Base-by-base conservation (phyloP, 176 grass and related monocot species). In the Raddia distichophylla region DNA sequence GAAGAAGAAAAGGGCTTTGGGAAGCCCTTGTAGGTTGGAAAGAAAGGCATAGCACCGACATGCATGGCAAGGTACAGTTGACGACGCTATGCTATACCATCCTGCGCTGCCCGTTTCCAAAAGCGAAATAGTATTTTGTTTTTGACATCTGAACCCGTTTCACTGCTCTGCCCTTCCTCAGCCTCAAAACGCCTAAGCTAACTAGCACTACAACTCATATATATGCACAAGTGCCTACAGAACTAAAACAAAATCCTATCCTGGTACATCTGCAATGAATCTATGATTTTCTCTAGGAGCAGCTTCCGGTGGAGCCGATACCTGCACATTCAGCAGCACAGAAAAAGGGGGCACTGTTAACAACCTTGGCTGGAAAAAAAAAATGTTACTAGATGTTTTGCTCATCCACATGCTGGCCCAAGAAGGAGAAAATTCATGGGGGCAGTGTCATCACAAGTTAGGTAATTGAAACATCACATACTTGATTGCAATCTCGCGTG, bases 261-360 rank as follows among this genome's bases (percentile, higher is more conserved):
- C 78, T 94, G 90, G 13, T 98, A 98, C 47, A 94, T 83, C 20
- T 94, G 86, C 79, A 98, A 83, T 46, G 92, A 79, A 17, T 91
- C 88, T 3, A 94, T 98, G 65, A 94, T 80, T 80, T 94, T 98
- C 66, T 88, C 71, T 2, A 98, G 60, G 7, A 98, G 89, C 79
- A 94, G 68, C 82, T 98, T 98, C 73, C 90, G 80, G 15, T 98
- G 92, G 68, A 98, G 74, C 14, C 92, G 86, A 79, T 95, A 98
- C 83, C 95, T 95, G 82, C 35, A 12, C 18, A 32, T 82, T 35
- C 33, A 50, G 49, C n/a, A 61, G 65, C 50, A 84, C 50, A 84
- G 5, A 53, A 60, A 10, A 5, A 40, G 37, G 37, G 37, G 37
- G 10, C 59, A 51, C 46, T 20, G 14, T 88, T 57, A 65, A 62